Evolutionary conservation across 495 filamentous ascomycete genomes (phyloP), one percentile per base, ranked within the genome.

Genomic region (Hypoxylon fragiforme): DNA sequence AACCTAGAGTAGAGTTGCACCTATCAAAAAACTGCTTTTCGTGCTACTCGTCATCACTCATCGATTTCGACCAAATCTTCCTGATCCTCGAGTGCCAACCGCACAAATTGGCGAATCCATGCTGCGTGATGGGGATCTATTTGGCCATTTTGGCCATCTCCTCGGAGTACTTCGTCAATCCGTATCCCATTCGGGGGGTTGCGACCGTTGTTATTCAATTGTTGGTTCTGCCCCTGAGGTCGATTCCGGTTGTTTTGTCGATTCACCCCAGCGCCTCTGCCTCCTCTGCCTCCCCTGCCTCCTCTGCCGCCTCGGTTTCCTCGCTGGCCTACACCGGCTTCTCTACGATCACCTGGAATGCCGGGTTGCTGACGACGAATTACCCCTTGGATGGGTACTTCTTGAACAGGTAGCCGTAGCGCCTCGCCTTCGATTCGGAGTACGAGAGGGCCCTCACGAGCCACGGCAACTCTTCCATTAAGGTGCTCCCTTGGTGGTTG

Each of bases 41-140:
- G n/a, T n/a, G n/a, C 48, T 56, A 66, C 3, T 73, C 71, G 39
- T 71, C 68, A 22, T 72, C 70, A 45, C 63, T 63, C 39, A 73
- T 73, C 37, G 48, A 61, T 2, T 70, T 6, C 72, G 16, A 77
- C 30, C 31, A 69, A 54, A 61, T 81, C 72, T 64, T 82, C 79
- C 57, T 78, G 65, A 50, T 82, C 79, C 28, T 77, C 71, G 46
- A 81, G 65, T 14, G 78, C 79, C 43, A 77, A 70, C 62, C 69
- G 71, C 8, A 82, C 78, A 64, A 82, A 82, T 51, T 72, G 71
- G 39, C 77, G 69, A 26, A 82, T 54, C 79, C 79, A 82, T 8
- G 69, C 75, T 44, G 69, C 70, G 14, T 80, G 66, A 15, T 52
- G 64, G 16, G 68, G 50, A 53, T 56, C 14, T 28, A 62, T 46